phyloP scores from a whole-genome alignment of 768 basidiomycete species.

The Leccinum obscurum region DNA sequence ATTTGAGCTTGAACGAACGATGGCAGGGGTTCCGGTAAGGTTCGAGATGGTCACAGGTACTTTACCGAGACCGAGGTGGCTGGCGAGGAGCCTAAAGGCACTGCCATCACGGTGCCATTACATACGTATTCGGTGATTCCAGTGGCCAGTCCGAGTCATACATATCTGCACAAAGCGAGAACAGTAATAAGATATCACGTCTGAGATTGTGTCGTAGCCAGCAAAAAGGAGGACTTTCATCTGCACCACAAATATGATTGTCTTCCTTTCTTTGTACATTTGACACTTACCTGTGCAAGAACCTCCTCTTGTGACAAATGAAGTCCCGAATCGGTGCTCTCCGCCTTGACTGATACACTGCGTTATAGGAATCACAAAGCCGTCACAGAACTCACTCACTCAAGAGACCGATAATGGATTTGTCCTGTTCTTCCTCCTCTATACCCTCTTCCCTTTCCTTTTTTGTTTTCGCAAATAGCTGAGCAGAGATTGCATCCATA shows the following conservation, averaged over 20 bases:
- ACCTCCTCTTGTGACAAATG: slow-evolving; percentile 43
- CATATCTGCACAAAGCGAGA: too few relatives aligned
- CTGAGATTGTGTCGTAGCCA: slow-evolving; percentile 40
- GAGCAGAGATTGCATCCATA: slow-evolving; percentile 34
- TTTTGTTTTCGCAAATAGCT: slow-evolving; percentile 34
- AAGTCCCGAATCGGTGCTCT: slow-evolving; percentile 30
- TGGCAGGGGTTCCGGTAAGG: too few relatives aligned
- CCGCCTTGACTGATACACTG: slow-evolving; percentile 37
- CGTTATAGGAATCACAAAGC: background rate
- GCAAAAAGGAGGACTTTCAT: slow-evolving; percentile 40
- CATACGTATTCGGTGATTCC: too few relatives aligned
- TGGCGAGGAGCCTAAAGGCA: too few relatives aligned
- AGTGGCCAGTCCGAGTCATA: too few relatives aligned
- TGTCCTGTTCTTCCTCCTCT: slow-evolving; percentile 31
- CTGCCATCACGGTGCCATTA: too few relatives aligned
- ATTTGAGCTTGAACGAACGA: too few relatives aligned
- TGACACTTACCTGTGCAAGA: slow-evolving; percentile 29
- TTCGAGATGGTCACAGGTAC: too few relatives aligned
- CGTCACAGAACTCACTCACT: slow-evolving; percentile 23
- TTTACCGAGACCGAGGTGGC: too few relatives aligned
- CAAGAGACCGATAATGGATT: slow-evolving; percentile 40
- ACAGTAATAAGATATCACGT: too few relatives aligned
- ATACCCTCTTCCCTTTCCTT: slow-evolving; percentile 32
- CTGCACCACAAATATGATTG: slow-evolving; percentile 7
- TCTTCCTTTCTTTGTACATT: background rate